Evolutionary conservation across 2,329 filamentous ascomycete genomes (phyloP).

Genomic region (Pseudogymnoascus sp.): DNA sequence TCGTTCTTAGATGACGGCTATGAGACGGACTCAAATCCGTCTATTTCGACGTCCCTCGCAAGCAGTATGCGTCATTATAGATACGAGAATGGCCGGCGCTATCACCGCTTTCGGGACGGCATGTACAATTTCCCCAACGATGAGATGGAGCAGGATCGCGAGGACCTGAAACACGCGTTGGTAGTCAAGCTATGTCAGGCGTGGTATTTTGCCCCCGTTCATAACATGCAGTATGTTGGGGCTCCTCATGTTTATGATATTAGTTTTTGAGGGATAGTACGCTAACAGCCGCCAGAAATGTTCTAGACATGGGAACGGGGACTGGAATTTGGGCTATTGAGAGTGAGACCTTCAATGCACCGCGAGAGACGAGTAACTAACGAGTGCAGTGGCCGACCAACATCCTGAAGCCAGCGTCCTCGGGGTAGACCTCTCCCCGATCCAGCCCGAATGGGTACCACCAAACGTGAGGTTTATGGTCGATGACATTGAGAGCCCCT

Average conservation of each 20-base stretch:
- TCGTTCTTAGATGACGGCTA: slow-evolving; percentile 24
- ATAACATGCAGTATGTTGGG: slow-evolving; percentile 44
- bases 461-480: slow-evolving; percentile 48
- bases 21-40: slow-evolving; percentile 22
- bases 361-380: background rate
- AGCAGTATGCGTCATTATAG: slow-evolving; percentile 40
- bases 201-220: slow-evolving; percentile 24
- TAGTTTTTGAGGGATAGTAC: too few relatives aligned
- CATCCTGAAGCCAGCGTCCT: slow-evolving; percentile 22
- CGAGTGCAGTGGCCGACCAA: slow-evolving; percentile 17
- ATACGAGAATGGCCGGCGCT: slow-evolving; percentile 49
- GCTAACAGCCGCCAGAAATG: slow-evolving; percentile 29
- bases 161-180: slow-evolving; percentile 47
- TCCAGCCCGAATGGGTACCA: slow-evolving; percentile 39
- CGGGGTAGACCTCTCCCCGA: slow-evolving; percentile 33
- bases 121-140: slow-evolving; percentile 52
- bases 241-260: slow-evolving; percentile 35
- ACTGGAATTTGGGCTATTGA: slow-evolving; percentile 53
- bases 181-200: slow-evolving; percentile 29
- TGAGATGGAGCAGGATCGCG: slow-evolving; percentile 48
- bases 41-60: slow-evolving; percentile 22
- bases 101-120: slow-evolving; percentile 47
- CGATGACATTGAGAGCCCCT: slow-evolving; percentile 49
- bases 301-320: slow-evolving; percentile 50
- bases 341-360: slow-evolving; percentile 24